Percentiles rank a stretch among this genome's conserved stretches.
These are phyloP conservation scores for Paxillus rubicundulus DNA, from an alignment of 768 basidiomycete species.

Conservation along the genomic window DNA sequence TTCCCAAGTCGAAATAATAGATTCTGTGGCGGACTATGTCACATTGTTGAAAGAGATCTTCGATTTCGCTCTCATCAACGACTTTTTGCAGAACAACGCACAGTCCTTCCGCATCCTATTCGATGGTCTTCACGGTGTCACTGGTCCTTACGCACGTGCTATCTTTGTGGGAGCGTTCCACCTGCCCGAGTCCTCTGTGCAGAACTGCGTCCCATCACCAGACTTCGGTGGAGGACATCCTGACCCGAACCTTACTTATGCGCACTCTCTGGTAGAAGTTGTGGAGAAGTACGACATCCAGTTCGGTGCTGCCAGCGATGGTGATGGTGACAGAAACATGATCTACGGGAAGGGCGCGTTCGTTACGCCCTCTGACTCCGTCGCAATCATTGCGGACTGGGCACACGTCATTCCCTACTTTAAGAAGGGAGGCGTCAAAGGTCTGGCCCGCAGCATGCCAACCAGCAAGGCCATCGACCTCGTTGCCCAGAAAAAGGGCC, in stretches of 20 bases:
- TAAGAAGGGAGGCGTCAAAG: slow-evolving; percentile 85
- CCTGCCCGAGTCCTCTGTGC: slow-evolving; percentile 74
- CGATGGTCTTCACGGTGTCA: slow-evolving; percentile 95
- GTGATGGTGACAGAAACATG: slow-evolving; percentile 99
- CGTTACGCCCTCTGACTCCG: slow-evolving; percentile 96
- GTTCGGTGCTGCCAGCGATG: slow-evolving; percentile 96
- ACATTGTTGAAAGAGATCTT: slow-evolving; percentile 84
- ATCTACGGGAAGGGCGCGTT: slow-evolving; percentile 98
- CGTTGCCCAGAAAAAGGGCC: slow-evolving; percentile 89
- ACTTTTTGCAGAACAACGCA: slow-evolving; percentile 72
- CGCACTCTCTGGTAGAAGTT: slow-evolving; percentile 86
- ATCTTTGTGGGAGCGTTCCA: slow-evolving; percentile 84
- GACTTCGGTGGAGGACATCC: slow-evolving; percentile 99
- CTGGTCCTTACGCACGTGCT: slow-evolving; percentile 90
- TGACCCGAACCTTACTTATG: slow-evolving; percentile 98
- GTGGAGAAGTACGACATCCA: slow-evolving; percentile 84
- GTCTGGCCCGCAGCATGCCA: slow-evolving; percentile 95
- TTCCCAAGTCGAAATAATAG: slow-evolving; percentile 83
- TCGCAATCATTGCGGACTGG: slow-evolving; percentile 99
- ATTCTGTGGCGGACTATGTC: slow-evolving; percentile 90
- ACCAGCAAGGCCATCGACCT: slow-evolving; percentile 96
- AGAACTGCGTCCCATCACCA: slow-evolving; percentile 88
- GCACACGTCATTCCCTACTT: slow-evolving; percentile 91
- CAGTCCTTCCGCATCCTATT: slow-evolving; percentile 84
- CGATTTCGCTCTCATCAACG: slow-evolving; percentile 89